Evolutionary conservation across 805 yeast species (phyloP).

Genomic region (Wickerhamiella kazuoi): DNA sequence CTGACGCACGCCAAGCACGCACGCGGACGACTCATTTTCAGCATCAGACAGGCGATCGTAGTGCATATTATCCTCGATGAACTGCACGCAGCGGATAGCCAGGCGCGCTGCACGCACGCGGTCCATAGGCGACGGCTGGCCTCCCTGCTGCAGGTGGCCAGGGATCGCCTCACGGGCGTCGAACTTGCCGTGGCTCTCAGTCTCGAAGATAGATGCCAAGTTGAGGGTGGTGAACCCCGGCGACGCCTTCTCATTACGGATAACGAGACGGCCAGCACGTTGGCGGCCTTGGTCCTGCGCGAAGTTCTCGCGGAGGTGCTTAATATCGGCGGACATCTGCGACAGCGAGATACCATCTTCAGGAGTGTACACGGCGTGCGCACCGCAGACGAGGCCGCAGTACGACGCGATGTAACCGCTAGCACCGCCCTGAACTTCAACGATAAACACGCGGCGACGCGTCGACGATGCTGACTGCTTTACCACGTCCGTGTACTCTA

Average conservation of each 20-base stretch:
- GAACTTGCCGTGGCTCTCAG: conserved; percentile 57
- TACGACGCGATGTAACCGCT: conserved; percentile 85
- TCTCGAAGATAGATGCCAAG: conserved; percentile 66
- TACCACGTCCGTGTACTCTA: conserved; percentile 84
- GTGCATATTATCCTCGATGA: conserved; percentile 41
- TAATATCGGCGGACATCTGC: conserved; percentile 60
- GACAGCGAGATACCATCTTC: conserved; percentile 58
- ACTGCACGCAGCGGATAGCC: conserved; percentile 78
- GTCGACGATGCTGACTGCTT: conserved; percentile 91
- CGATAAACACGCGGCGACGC: conserved; percentile 84
- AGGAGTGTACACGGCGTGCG: conserved; percentile 80
- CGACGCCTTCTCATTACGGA: conserved; percentile 73
- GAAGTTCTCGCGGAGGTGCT: conserved; percentile 48
- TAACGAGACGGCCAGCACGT: conserved; percentile 69
- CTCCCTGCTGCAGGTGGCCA: conserved; percentile 97
- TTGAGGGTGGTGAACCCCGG: conserved; percentile 64
- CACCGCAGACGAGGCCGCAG: conserved; percentile 75
- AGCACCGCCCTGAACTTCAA: conserved; percentile 96
- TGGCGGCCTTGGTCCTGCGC: conserved; percentile 57
- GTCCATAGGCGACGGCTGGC: conserved; percentile 85
- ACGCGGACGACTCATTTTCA: conserved; percentile 21
- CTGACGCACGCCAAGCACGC: conserved; percentile 68
- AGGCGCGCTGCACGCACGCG: conserved; percentile 77
- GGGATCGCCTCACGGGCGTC: conserved; percentile 93
- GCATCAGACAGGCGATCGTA: conserved; percentile 2